Conservation (phyloP, 768 basidiomycete genomes). For the Peribolospora baueri region DNA sequence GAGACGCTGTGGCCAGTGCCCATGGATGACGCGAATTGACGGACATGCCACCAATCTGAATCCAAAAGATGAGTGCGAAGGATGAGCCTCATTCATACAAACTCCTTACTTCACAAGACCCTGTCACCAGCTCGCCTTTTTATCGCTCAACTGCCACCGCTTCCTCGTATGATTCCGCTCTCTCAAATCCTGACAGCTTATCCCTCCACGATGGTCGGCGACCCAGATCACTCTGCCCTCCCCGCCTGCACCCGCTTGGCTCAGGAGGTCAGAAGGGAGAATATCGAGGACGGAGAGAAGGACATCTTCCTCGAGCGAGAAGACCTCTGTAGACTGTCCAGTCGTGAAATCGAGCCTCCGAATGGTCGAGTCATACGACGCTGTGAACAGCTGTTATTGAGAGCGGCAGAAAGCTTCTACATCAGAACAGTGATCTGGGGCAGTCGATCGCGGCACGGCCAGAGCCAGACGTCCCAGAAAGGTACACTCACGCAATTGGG, state of each 20-base stretch:
- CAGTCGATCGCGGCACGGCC: not conserved
- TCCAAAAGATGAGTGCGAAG: too few relatives aligned
- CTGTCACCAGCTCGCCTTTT: not conserved
- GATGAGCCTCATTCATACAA: too few relatives aligned
- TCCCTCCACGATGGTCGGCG: slow-evolving; percentile 7
- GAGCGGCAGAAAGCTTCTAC: not conserved
- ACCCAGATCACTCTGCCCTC: slow-evolving; percentile 16
- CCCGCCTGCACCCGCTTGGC: slow-evolving; percentile 17
- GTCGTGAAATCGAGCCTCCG: slow-evolving; percentile 19
- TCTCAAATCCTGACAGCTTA: slow-evolving; percentile 10
- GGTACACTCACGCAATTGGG: slow-evolving; percentile 15
- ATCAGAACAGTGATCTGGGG: not conserved
- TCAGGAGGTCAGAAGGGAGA: slow-evolving; percentile 16
- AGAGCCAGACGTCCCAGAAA: not conserved
- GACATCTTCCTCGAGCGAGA: slow-evolving; percentile 15
- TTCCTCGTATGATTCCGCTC: slow-evolving; percentile 4
- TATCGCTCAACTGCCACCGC: slow-evolving; percentile 10
- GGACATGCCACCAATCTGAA: too few relatives aligned
- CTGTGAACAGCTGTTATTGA: slow-evolving; percentile 17
- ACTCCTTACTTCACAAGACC: too few relatives aligned
- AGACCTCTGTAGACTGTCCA: slow-evolving; percentile 18
- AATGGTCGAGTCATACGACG: slow-evolving; percentile 23
- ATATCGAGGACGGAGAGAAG: slow-evolving; percentile 23
- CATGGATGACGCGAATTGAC: too few relatives aligned
- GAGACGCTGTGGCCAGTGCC: too few relatives aligned